phyloP scores from a whole-genome alignment of 2,329 filamentous ascomycete species.

The Cladosporium velox region DNA sequence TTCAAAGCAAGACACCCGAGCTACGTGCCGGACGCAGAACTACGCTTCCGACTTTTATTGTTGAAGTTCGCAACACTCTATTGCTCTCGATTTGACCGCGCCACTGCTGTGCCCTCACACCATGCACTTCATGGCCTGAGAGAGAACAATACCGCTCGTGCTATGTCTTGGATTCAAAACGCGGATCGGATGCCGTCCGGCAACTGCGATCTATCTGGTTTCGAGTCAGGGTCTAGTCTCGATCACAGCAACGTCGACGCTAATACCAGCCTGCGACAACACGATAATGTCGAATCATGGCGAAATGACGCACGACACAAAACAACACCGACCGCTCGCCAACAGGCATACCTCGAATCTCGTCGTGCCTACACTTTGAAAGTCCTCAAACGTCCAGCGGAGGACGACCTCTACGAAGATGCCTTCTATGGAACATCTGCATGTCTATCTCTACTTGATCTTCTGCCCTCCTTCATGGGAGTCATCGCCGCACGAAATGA shows the following conservation, averaged over 20 bases:
- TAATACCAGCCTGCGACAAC: slow-evolving; percentile 19
- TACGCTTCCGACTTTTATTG: slow-evolving; percentile 52
- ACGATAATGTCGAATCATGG: neutral
- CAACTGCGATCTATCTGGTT: slow-evolving; percentile 16
- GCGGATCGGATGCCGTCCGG: slow-evolving; percentile 26
- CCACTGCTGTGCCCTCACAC: slow-evolving; percentile 41
- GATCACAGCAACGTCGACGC: slow-evolving; percentile 21
- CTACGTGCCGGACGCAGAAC: slow-evolving; percentile 39
- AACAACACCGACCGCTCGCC: neutral
- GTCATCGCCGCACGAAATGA: slow-evolving; percentile 45
- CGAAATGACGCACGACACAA: neutral
- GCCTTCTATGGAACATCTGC: slow-evolving; percentile 40
- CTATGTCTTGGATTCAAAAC: slow-evolving; percentile 31
- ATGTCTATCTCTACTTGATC: slow-evolving; percentile 41
- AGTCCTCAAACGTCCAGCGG: slow-evolving; percentile 27
- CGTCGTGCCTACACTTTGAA: slow-evolving; percentile 32
- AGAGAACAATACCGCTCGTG: slow-evolving; percentile 40
- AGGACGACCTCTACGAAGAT: slow-evolving; percentile 30
- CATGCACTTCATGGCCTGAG: slow-evolving; percentile 41
- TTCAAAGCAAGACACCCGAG: slow-evolving; percentile 45
- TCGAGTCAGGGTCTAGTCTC: slow-evolving; percentile 24
- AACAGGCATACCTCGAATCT: slow-evolving; percentile 23
- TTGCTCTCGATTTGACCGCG: slow-evolving; percentile 44
- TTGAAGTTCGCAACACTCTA: slow-evolving; percentile 51
- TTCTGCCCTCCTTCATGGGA: slow-evolving; percentile 51